Evolutionary conservation across 2,329 filamentous ascomycete species (phyloP), one percentile per base, ranked within the genome.

Genomic region (Sordariomycetes sp.): DNA sequence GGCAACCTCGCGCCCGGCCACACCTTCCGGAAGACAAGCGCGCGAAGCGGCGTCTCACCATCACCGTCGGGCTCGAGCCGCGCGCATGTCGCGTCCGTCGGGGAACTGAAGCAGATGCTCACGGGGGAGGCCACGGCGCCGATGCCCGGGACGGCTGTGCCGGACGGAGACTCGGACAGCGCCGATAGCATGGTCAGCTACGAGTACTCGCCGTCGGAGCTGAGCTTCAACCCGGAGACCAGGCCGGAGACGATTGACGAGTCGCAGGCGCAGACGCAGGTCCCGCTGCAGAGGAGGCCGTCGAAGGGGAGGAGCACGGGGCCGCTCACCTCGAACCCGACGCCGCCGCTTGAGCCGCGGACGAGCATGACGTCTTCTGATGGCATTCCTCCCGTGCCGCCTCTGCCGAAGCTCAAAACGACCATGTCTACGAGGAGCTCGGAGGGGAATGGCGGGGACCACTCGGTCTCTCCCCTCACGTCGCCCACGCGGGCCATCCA

Each of bases 111-210:
- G 71, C 78, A 76, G 67, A 78, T 82, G 20, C 69, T 86, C 17
- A 76, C 76, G 0, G 82, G 81, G 36, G 76, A 79, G 50, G 67
- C 68, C 42, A 62, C 64, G 12, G 65, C 69, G 4, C 66, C 70
- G 10, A 73, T 72, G 50, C 70, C 70, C 15, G 69, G 71, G 45
- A 66, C 69, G 55, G 67, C 69, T 28, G 70, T 71, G 2, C 67
- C 69, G 10, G 61, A 64, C 4, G 62, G 62, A 3, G 71, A 69
- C 34, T 73, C 75, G 22, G 75, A 78, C 59, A 78, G 75, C 57
- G 82, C 76, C 64, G 86, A 89, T 57, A 88, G 84, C 67, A 80
- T 89, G 74, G 78, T 86, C 61, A 87, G 84, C 70, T 86, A 84
- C 61, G 85, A 88, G 58, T 77, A 81, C 62, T 79, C 80, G 52